These are phyloP conservation scores for Berkeleyomyces rouxiae DNA, from an alignment of 2,329 filamentous ascomycete genomes.

Conservation along the genomic window DNA sequence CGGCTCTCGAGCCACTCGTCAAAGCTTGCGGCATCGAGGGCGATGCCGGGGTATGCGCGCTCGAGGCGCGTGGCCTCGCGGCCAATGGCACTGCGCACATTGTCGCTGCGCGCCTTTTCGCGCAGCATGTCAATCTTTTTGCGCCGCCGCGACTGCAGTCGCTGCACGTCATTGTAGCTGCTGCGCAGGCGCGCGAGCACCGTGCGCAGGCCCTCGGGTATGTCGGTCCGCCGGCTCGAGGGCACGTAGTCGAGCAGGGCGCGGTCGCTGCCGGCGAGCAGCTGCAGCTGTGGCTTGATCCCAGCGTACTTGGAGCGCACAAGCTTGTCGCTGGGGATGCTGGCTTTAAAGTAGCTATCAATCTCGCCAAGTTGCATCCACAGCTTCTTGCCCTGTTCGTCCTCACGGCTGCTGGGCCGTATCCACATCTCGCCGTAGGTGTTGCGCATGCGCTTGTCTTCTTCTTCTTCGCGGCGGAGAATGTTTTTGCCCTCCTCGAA, in stretches of 20 bases:
- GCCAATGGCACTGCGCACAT: constrained; percentile 73
- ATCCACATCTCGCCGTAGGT: constrained; percentile 78
- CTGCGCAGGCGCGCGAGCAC: constrained; percentile 63
- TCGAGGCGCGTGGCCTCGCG: constrained; percentile 73
- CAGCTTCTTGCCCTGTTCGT: constrained; percentile 49
- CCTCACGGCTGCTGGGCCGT: constrained; percentile 50
- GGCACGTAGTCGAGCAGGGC: constrained; percentile 80
- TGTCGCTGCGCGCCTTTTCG: constrained; percentile 68
- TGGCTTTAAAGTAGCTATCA: constrained; percentile 64
- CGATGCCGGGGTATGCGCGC: constrained; percentile 67
- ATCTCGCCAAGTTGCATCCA: constrained; percentile 65
- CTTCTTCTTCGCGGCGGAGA: constrained; percentile 61
- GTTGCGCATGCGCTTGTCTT: constrained; percentile 58
- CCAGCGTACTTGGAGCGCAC: constrained; percentile 66
- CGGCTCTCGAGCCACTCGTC: constrained; percentile 78
- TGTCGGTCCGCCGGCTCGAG: constrained; percentile 59
- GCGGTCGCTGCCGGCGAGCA: constrained; percentile 65
- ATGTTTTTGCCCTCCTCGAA: constrained; percentile 74
- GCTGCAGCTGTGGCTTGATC: constrained; percentile 55
- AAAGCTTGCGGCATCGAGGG: constrained; percentile 76
- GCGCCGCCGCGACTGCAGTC: constrained; percentile 64
- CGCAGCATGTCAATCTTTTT: constrained; percentile 65
- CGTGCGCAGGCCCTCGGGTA: constrained; percentile 65
- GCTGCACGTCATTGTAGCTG: constrained; percentile 67
- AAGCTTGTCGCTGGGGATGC: constrained; percentile 36